Conservation (phyloP, 163 green algal species). For the Scenedesmus sp. region DNA sequence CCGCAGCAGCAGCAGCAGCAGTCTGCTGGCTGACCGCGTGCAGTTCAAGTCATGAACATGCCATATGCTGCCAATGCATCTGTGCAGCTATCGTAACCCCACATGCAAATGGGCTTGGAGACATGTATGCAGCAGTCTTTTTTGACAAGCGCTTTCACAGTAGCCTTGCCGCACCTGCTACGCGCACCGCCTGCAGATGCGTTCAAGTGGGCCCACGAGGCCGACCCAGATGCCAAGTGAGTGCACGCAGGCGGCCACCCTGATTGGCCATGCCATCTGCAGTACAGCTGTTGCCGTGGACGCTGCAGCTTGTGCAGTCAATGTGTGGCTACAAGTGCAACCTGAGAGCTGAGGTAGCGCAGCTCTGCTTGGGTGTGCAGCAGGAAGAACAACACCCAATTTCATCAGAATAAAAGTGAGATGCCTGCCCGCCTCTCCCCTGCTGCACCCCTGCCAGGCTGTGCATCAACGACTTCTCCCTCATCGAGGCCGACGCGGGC, state of each 20-base stretch:
- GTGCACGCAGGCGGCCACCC: not conserved
- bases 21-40: not conserved
- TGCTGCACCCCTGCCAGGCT: not conserved
- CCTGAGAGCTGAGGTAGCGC: no score
- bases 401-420: no score
- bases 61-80: not conserved
- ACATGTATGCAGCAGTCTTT: not conserved
- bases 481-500: not conserved
- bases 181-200: not conserved
- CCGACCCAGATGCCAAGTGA: conserved; percentile 19
- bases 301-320: no score
- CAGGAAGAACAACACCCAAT: no score
- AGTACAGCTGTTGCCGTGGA: not conserved
- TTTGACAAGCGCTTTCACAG: no score
- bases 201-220: conserved; percentile 14
- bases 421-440: no score
- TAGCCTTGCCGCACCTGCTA: not conserved
- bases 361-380: no score
- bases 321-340: no score
- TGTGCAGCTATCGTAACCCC: no score
- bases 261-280: not conserved
- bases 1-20: not conserved
- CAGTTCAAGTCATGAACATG: not conserved
- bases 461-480: conserved; percentile 18
- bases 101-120: no score